Evolutionary conservation across 768 basidiomycete species (phyloP), one percentile per base, ranked within the genome.

Genomic region (Tephrocybe sp.): DNA sequence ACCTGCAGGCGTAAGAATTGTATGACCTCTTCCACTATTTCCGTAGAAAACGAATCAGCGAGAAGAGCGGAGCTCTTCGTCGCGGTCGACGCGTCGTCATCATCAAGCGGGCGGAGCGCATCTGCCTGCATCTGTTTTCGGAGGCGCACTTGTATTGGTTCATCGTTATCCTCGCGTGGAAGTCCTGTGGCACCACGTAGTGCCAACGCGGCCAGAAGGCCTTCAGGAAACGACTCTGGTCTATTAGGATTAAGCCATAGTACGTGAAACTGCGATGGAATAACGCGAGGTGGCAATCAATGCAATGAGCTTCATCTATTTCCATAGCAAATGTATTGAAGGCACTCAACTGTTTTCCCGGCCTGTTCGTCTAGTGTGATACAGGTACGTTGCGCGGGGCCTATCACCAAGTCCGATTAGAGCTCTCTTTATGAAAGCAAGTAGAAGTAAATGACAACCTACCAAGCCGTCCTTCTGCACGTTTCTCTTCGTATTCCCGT

Each of bases 51-150:
- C 60, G 68, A 58, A 60, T 63, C 55, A 54, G 26, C 26, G 26
- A 60, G 57, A 54, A 65, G 52, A 49, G 60, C 51, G 41, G 51
- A 45, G 34, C 52, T 64, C 31, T 63, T 62, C 19, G 48, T 55
- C 16, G 63, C 57, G 49, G 67, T 68, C 10, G 72, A 72, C 46
- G 71, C 68, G 47, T 72, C 70, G 40, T 70, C 68, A 47, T 72
- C 70, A 39, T 70, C 68, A 39, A 80, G 63, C 19, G 85, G 78
- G 53, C 73, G 77, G 45, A 92, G 72, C 32, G 86, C 82, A 63
- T 92, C 89, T 6, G 74, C 78, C 39, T 77, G 79, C 87, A 93
- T 92, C 67, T 89, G 86, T 53, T 71, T 72, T 32, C 81, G 80
- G 40, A 93, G 73, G n/a, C 79, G 83, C 45, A 71, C 74, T 51